These are phyloP conservation scores for Rhodosorus marinus DNA, from an alignment of 23 red algal species.

Conservation along the genomic window DNA sequence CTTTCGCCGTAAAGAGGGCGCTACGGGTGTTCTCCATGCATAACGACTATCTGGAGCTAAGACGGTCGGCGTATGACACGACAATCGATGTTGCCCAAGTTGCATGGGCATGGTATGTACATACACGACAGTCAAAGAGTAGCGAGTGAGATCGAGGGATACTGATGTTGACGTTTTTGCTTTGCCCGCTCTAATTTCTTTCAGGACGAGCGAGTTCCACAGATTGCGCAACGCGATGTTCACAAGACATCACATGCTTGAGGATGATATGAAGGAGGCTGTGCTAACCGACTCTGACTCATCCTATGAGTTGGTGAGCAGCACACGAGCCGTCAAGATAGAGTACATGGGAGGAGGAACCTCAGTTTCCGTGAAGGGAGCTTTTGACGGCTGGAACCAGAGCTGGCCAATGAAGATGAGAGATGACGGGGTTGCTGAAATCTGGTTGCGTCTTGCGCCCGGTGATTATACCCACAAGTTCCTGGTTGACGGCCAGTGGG, in stretches of 20 bases:
- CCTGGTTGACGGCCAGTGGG: constrained; percentile 68
- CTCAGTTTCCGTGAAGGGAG: constrained; percentile 67
- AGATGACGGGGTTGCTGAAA: constrained; percentile 3
- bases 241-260: constrained; percentile 28
- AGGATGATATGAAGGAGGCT: constrained; percentile 11
- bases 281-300: constrained; percentile 11
- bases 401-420: constrained; percentile 47
- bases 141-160: no score
- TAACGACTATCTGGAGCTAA: constrained; percentile 67
- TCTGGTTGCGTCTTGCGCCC: constrained; percentile 45
- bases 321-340: constrained; percentile 19
- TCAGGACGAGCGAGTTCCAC: no score
- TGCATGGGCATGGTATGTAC: constrained; percentile 74
- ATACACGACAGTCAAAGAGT: no score
- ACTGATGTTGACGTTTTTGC: no score
- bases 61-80: constrained; percentile 37
- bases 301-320: constrained; percentile 19
- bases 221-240: constrained; percentile 61
- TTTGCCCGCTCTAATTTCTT: no score
- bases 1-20: constrained; percentile 71
- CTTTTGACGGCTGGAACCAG: constrained; percentile 78
- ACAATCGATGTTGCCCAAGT: constrained; percentile 88
- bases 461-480: constrained; percentile 84
- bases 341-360: constrained; percentile 29
- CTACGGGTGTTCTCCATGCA: constrained; percentile 72